A percentile compares a stretch with the other conserved stretches of the same genome.
These are phyloP conservation scores for Fistulifera solaris DNA, from an alignment of 108 stramenopile genomes.

Conservation along the genomic window DNA sequence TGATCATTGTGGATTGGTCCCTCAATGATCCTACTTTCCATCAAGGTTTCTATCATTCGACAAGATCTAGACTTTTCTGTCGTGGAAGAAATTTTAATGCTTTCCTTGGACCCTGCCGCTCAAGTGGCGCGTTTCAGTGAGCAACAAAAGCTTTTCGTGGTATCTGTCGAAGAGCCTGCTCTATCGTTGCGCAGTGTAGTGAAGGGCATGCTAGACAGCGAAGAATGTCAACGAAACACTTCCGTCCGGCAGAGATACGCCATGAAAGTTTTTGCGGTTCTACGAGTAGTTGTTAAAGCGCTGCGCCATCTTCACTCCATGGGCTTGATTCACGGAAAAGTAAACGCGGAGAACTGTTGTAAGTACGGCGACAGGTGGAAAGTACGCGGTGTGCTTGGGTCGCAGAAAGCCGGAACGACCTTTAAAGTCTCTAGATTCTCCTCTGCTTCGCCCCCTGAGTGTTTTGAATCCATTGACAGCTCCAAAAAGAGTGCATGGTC, in stretches of 20 bases:
- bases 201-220: slow-evolving; percentile 48
- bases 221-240: slow-evolving; percentile 31
- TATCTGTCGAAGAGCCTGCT: slow-evolving; percentile 44
- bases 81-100: slow-evolving; percentile 48
- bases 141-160: slow-evolving; percentile 29
- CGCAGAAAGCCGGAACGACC: slow-evolving; percentile 29
- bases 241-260: slow-evolving; percentile 42
- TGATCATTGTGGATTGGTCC: neutral
- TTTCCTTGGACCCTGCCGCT: slow-evolving; percentile 22
- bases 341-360: slow-evolving; percentile 44
- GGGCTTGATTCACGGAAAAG: slow-evolving; percentile 59
- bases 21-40: neutral
- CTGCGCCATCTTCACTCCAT: slow-evolving; percentile 44
- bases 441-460: slow-evolving; percentile 56
- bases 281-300: slow-evolving; percentile 52
- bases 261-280: slow-evolving; percentile 41
- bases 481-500: slow-evolving; percentile 5
- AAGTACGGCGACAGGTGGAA: slow-evolving; percentile 74
- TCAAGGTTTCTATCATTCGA: slow-evolving; percentile 12
- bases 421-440: slow-evolving; percentile 34
- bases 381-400: slow-evolving; percentile 37
- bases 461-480: slow-evolving; percentile 7
- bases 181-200: slow-evolving; percentile 50
- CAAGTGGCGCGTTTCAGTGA: slow-evolving; percentile 14
- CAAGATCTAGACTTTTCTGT: slow-evolving; percentile 24